Evolutionary conservation across 192 early-diverging fungal genomes (phyloP).

Genomic region (Backusella westeae): DNA sequence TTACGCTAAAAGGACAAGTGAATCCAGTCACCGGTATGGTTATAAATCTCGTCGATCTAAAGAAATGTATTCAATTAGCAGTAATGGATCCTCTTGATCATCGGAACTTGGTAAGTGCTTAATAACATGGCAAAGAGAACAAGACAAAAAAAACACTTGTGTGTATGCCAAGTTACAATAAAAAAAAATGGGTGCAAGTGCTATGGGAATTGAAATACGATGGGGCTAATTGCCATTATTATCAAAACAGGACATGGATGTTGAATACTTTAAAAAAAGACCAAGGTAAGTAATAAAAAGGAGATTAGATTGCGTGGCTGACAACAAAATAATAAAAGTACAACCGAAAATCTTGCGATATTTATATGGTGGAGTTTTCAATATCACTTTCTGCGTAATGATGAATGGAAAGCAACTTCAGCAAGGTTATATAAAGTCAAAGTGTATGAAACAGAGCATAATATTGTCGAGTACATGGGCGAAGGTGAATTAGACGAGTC

Average conservation of each 20-base stretch:
- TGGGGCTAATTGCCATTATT: slow-evolving; percentile 7
- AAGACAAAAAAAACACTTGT: not conserved
- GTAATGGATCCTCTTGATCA: slow-evolving; percentile 87
- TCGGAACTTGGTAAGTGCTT: slow-evolving; percentile 65
- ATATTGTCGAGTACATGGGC: slow-evolving; percentile 67
- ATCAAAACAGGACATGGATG: slow-evolving; percentile 69
- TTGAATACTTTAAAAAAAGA: slow-evolving; percentile 66
- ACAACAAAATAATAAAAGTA: slow-evolving; percentile 47
- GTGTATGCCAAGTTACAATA: no score
- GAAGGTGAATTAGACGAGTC: slow-evolving; percentile 25
- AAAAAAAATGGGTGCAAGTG: no score
- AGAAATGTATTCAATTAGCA: slow-evolving; percentile 67
- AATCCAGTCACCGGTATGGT: slow-evolving; percentile 87
- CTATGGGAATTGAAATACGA: not conserved
- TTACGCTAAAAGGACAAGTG: slow-evolving; percentile 69
- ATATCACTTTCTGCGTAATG: slow-evolving; percentile 16
- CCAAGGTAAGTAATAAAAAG: slow-evolving; percentile 49
- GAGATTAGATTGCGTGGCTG: not conserved
- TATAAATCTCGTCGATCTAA: slow-evolving; percentile 76
- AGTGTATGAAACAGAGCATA: slow-evolving; percentile 69
- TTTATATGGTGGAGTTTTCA: slow-evolving; percentile 74
- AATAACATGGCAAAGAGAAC: not conserved
- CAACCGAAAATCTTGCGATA: slow-evolving; percentile 87
- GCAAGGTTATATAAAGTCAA: slow-evolving; percentile 55
- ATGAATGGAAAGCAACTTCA: slow-evolving; percentile 1